These are phyloP conservation scores for Phyllosticta paracitricarpa DNA, from an alignment of 2,329 filamentous ascomycete species.

Conservation along the genomic window DNA sequence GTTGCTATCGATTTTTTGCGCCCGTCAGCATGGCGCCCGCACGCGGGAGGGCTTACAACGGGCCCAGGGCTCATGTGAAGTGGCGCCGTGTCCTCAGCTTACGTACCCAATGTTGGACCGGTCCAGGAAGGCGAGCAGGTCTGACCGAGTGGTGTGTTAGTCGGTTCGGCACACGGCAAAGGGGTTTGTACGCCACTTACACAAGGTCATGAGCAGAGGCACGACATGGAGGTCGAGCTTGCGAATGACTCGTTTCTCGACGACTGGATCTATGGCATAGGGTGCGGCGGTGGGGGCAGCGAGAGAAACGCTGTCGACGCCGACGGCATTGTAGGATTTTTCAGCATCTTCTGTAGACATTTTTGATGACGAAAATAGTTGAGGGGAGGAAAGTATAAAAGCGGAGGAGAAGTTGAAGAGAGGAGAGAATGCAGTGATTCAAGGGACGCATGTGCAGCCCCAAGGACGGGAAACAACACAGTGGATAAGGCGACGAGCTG, in stretches of 20 bases:
- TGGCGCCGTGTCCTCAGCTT: not conserved
- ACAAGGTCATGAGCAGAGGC: constrained; percentile 24
- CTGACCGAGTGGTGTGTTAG: not conserved
- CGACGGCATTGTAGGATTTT: constrained; percentile 2
- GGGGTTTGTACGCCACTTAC: not conserved
- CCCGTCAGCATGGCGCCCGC: constrained; percentile 1
- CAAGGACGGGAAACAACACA: not conserved
- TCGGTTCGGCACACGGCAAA: not conserved
- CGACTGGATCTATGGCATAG: constrained; percentile 8
- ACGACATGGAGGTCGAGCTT: constrained; percentile 24
- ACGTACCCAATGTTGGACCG: constrained; percentile 30
- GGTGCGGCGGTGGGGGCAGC: not conserved
- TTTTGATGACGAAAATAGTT: not conserved
- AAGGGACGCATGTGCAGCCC: not conserved
- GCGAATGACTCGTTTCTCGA: constrained; percentile 19
- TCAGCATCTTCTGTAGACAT: constrained; percentile 7
- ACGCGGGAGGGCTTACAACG: not conserved
- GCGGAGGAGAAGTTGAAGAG: not conserved
- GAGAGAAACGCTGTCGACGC: not conserved
- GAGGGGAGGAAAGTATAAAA: not conserved
- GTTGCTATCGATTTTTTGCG: constrained; percentile 16
- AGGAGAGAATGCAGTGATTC: not conserved
- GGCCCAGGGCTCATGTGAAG: too few species aligned
- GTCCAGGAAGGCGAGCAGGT: constrained; percentile 27
- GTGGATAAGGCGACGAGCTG: not conserved